Conservation (phyloP, 2,329 filamentous ascomycete genomes). For the Emergomyces orientalis region DNA sequence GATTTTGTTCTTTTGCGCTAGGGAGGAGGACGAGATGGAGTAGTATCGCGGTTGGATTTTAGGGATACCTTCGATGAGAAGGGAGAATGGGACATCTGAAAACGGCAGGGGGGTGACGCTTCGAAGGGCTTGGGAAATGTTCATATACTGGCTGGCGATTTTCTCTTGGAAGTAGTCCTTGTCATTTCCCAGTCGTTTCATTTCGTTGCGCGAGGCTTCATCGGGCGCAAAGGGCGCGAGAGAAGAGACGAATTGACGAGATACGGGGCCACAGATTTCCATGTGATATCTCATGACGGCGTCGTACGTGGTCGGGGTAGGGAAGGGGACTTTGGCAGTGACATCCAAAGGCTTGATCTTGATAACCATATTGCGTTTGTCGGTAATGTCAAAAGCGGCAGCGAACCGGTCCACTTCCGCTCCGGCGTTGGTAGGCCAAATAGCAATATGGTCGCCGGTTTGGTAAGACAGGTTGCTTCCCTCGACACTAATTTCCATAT, state of each 20-base stretch:
- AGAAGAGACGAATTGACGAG: conserved; percentile 84
- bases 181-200: conserved; percentile 79
- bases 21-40: conserved; percentile 94
- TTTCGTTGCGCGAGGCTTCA: conserved; percentile 74
- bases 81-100: conserved; percentile 81
- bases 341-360: conserved; percentile 84
- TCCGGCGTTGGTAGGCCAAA: conserved; percentile 95
- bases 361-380: conserved; percentile 74
- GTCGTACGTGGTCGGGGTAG: conserved; percentile 92
- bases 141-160: conserved; percentile 71
- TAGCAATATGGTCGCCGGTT: conserved; percentile 91
- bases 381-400: conserved; percentile 61
- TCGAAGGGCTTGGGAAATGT: conserved; percentile 77
- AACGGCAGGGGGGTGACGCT: conserved; percentile 66
- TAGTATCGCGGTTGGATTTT: conserved; percentile 98
- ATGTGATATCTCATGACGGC: conserved; percentile 89
- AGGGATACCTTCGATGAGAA: conserved; percentile 83
- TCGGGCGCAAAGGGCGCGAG: conserved; percentile 83
- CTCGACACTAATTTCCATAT: conserved; percentile 88
- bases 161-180: conserved; percentile 92
- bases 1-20: conserved; percentile 89
- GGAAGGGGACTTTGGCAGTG: conserved; percentile 95
- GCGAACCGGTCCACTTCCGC: conserved; percentile 87
- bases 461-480: conserved; percentile 87
- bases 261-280: conserved; percentile 90